Evolutionary conservation across 345 rosid genomes (phyloP).

Genomic region (Kernera saxatilis): DNA sequence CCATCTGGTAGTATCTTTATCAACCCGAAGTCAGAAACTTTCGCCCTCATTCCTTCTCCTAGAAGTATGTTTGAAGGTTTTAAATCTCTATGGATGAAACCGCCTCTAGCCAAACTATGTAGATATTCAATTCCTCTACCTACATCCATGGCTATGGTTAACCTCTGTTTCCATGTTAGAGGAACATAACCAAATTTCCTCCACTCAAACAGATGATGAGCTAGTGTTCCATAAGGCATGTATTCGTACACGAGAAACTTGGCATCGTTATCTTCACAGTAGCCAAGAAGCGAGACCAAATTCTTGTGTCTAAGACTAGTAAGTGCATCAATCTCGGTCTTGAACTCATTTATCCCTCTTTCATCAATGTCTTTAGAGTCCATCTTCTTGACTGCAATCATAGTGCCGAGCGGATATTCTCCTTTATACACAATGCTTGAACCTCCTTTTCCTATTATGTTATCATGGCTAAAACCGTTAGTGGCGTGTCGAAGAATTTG

Average conservation of each 20-base stretch:
- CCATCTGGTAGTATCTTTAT: constrained; percentile 50
- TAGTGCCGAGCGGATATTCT: background rate
- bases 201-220: constrained; percentile 45
- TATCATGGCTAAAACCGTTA: background rate
- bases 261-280: too few relatives aligned
- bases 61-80: constrained; percentile 58
- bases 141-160: constrained; percentile 48
- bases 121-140: constrained; percentile 60
- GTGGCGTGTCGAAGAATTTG: background rate
- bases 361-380: too few relatives aligned
- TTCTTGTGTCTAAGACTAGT: background rate
- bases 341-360: background rate
- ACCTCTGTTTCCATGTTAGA: constrained; percentile 44
- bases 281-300: background rate
- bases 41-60: constrained; percentile 43
- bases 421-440: background rate
- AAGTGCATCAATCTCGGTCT: background rate
- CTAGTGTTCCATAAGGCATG: too few relatives aligned
- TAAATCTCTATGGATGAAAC: constrained; percentile 54
- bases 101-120: constrained; percentile 40
- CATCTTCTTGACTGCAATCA: too few relatives aligned
- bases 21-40: constrained; percentile 56
- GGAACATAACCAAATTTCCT: constrained; percentile 32
- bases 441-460: background rate
- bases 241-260: too few relatives aligned